Conservation (phyloP, 2,329 filamentous ascomycete species). For the Scytalidium lignicola region DNA sequence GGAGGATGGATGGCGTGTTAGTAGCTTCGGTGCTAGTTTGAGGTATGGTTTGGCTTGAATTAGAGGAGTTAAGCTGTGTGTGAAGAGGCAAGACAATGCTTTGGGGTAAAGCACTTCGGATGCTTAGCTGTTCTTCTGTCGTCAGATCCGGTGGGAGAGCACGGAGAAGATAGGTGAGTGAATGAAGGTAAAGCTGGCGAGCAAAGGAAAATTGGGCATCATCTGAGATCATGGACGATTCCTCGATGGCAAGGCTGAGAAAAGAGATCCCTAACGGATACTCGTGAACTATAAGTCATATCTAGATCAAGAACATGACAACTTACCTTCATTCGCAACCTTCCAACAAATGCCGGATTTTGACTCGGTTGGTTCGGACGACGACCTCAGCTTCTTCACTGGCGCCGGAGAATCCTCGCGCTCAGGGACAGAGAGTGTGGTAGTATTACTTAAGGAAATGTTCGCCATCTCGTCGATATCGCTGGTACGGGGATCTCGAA, state of each 20-base stretch:
- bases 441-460: constrained; percentile 11
- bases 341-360: constrained; percentile 43
- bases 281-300: not conserved
- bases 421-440: constrained; percentile 1
- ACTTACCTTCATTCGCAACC: constrained; percentile 43
- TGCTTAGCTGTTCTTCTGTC: constrained; percentile 45
- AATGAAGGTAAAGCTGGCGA: constrained; percentile 59
- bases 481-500: not conserved
- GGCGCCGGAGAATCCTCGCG: constrained; percentile 14
- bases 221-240: constrained; percentile 32
- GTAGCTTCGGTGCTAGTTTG: constrained; percentile 12
- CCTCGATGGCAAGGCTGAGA: constrained; percentile 37
- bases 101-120: constrained; percentile 46
- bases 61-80: constrained; percentile 5
- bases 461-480: constrained; percentile 8
- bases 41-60: not conserved
- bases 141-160: constrained; percentile 55
- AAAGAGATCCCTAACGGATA: constrained; percentile 37
- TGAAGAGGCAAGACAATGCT: constrained; percentile 20
- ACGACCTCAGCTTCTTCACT: not conserved
- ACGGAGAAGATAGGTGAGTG: constrained; percentile 58
- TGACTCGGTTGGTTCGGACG: constrained; percentile 12
- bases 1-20: constrained; percentile 45
- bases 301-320: not conserved
- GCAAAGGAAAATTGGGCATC: constrained; percentile 38